phyloP scores from a whole-genome alignment of 1,139 yeast genomes.

The Suhomyces panamericanus region DNA sequence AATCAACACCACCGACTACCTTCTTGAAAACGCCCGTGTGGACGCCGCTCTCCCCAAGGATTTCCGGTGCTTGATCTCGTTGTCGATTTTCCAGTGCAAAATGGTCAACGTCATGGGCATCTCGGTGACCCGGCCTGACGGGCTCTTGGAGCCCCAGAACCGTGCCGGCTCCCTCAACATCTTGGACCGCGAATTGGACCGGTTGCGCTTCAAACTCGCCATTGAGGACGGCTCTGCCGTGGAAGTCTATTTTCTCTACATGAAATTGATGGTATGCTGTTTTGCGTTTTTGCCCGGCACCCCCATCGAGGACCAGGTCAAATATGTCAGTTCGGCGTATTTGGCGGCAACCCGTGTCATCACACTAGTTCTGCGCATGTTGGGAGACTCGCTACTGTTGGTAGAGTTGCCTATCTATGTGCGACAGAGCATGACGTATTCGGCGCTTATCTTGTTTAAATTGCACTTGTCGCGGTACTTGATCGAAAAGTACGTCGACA shows the following conservation, averaged over 20 bases:
- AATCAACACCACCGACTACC: constrained; percentile 73
- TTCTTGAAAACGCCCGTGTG: constrained; percentile 74
- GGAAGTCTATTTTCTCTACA: constrained; percentile 79
- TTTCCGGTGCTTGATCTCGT: constrained; percentile 69
- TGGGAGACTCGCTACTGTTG: constrained; percentile 59
- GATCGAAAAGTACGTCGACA: constrained; percentile 75
- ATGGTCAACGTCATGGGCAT: constrained; percentile 85
- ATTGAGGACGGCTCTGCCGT: constrained; percentile 63
- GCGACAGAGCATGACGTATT: constrained; percentile 79
- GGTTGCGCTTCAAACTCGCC: constrained; percentile 62
- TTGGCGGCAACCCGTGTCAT: constrained; percentile 78
- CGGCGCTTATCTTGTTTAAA: constrained; percentile 78
- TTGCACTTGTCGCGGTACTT: constrained; percentile 78
- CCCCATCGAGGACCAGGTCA: constrained; percentile 83
- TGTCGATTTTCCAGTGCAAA: constrained; percentile 83
- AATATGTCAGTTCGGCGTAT: constrained; percentile 80
- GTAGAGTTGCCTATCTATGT: constrained; percentile 86
- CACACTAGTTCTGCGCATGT: constrained; percentile 71
- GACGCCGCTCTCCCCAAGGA: constrained; percentile 68
- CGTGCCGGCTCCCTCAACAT: constrained; percentile 78
- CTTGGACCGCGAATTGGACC: constrained; percentile 74
- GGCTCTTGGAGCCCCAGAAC: constrained; percentile 79
- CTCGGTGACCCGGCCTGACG: constrained; percentile 86
- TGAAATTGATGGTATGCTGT: constrained; percentile 79
- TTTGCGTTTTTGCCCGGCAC: constrained; percentile 92